phyloP scores from a whole-genome alignment of 2,329 filamentous ascomycete species.

The Cyanodermella asteris region DNA sequence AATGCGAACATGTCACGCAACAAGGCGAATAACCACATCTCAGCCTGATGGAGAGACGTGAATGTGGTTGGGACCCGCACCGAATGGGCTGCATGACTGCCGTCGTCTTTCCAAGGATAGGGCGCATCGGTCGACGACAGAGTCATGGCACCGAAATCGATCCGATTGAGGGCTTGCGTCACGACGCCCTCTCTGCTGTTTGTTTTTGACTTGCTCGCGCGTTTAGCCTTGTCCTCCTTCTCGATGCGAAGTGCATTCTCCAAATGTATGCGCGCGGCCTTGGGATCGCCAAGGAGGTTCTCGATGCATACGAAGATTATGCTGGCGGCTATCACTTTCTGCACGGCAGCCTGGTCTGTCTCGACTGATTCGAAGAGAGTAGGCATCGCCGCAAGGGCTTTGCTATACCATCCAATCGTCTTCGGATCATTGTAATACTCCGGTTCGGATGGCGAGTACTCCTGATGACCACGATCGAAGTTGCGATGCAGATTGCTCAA shows the following conservation, averaged over 20 bases:
- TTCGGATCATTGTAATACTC: slow-evolving; percentile 3
- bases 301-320: slow-evolving; percentile 8
- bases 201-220: neutral
- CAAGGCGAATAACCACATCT: no score
- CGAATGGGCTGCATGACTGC: slow-evolving; percentile 3
- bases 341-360: slow-evolving; percentile 3
- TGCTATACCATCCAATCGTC: slow-evolving; percentile 7
- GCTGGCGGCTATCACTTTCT: slow-evolving; percentile 7
- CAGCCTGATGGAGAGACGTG: no score
- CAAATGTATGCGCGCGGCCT: slow-evolving; percentile 6
- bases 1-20: no score
- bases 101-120: neutral
- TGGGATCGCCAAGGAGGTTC: slow-evolving; percentile 6
- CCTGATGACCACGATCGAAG: slow-evolving; percentile 3
- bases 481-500: slow-evolving; percentile 8
- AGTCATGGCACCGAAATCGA: no score
- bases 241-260: slow-evolving; percentile 5
- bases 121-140: neutral
- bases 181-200: no score
- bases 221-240: neutral
- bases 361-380: slow-evolving; percentile 1
- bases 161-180: no score
- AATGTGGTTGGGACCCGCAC: slow-evolving; percentile 3
- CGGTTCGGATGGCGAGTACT: neutral
- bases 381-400: slow-evolving; percentile 5